Evolutionary conservation across 2,329 filamentous ascomycete genomes (phyloP), one percentile per base, ranked within the genome.

Genomic region (Westerdykella ornata): DNA sequence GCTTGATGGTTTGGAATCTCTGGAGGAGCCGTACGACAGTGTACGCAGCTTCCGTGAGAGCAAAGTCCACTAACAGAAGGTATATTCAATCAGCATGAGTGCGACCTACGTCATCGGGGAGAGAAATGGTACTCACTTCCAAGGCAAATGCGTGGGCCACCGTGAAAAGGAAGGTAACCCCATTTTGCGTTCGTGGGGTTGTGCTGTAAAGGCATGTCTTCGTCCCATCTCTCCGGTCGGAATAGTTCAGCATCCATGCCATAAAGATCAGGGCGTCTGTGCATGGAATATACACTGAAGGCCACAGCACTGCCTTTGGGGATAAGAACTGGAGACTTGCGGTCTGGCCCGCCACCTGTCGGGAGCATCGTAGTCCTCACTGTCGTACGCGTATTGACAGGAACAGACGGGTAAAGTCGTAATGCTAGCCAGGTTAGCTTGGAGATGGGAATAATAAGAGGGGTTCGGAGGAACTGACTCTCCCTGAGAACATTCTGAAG

Each of bases 401-500:
- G 56, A 3, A 62, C 45, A 11, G 46, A 40, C 9, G 55, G 53
- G 38, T 60, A 57, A 13, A 61, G 50, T n/a, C 60, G 51, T 3
- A 62, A 41, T 8, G 47, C 53, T 54, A 26, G 15, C 16, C 22
- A 8, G 15, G 26, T 36, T 20, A 49, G 33, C 28, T 19, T 17
- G 31, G 17, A 17, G 16, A 19, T 20, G 30, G n/a, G 26, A 31
- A 12, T 7, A 8, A 20, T 7, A 14, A 19, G 30, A 15, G 17
- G 9, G 14, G 15, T 15, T 37, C 8, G 18, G 15, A n/a, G 15
- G 13, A 16, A 49, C 50, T 47, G 58, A 75, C 74, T 71, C 54
- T 62, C 60, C 41, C 60, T 57, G 36, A 63, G 45, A 11, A 58
- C 48, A 36, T 53, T 49, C 12, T 58, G 44, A 8, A 63, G 46